Percentiles rank a stretch among this genome's conserved stretches.
phyloP scores from a whole-genome alignment of 371 early-diverging fungal species.

The Nematocida parisii region DNA sequence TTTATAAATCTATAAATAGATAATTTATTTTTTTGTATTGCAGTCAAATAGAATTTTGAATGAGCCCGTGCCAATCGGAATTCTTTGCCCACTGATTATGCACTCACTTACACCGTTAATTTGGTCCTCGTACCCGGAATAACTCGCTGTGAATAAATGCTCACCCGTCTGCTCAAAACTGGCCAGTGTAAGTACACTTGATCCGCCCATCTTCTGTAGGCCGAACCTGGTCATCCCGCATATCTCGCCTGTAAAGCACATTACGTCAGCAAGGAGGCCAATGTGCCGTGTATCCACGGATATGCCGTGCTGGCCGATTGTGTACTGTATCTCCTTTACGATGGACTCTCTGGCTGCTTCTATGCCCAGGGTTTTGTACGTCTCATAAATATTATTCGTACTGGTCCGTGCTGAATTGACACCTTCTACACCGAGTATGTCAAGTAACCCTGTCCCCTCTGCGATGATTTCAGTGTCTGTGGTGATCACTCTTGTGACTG shows the following conservation, averaged over 20 bases:
- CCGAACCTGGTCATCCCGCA: constrained; percentile 97
- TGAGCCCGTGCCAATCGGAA: constrained; percentile 87
- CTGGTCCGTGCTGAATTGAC: constrained; percentile 75
- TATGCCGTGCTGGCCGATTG: constrained; percentile 86
- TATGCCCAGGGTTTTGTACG: constrained; percentile 84
- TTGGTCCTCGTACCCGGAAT: constrained; percentile 81
- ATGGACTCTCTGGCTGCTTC: constrained; percentile 84
- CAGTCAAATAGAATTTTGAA: constrained; percentile 36
- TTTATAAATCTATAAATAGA: no score
- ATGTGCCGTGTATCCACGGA: constrained; percentile 93
- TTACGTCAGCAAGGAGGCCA: constrained; percentile 92
- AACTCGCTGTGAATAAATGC: constrained; percentile 92
- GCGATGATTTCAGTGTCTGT: constrained; percentile 74
- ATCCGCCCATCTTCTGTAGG: constrained; percentile 94
- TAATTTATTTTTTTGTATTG: background rate
- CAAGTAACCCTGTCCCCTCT: constrained; percentile 85
- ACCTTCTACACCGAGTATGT: constrained; percentile 77
- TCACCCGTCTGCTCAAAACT: constrained; percentile 99
- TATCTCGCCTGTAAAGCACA: constrained; percentile 96
- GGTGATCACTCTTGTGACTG: constrained; percentile 56
- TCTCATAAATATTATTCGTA: constrained; percentile 89
- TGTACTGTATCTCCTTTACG: constrained; percentile 77
- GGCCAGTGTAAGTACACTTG: constrained; percentile 90
- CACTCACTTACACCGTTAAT: constrained; percentile 94
- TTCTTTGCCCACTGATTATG: constrained; percentile 95